A percentile compares a stretch with the other conserved stretches of the same genome.
phyloP scores from a whole-genome alignment of 306 rosid genomes.

The Trichosanthes cucumerina region DNA sequence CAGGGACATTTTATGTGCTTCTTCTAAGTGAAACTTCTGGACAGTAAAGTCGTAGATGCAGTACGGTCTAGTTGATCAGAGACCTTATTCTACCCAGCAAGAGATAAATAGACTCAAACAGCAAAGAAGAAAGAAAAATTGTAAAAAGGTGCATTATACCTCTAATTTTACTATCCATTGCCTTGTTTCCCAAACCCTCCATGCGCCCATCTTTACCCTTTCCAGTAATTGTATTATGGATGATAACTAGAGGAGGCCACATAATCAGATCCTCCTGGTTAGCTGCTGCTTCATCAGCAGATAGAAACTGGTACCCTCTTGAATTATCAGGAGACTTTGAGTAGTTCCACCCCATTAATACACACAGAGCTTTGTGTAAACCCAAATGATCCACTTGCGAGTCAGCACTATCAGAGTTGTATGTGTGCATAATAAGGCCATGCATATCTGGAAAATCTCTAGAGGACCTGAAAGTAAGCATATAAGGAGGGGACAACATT shows the following conservation, averaged over 20 bases:
- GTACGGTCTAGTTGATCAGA: constrained; percentile 15
- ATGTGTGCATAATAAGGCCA: constrained; percentile 86
- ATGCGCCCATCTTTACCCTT: constrained; percentile 87
- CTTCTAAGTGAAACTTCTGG: not conserved
- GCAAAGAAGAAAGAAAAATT: constrained; percentile 22
- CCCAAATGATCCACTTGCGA: constrained; percentile 82
- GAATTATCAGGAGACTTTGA: constrained; percentile 80
- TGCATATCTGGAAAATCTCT: constrained; percentile 89
- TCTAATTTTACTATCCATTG: constrained; percentile 85
- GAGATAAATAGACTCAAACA: constrained; percentile 13
- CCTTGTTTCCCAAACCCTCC: constrained; percentile 99
- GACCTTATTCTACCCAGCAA: not conserved
- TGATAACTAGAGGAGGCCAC: constrained; percentile 98
- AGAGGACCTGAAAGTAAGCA: constrained; percentile 86
- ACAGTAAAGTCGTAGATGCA: constrained; percentile 1
- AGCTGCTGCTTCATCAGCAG: constrained; percentile 90
- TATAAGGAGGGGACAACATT: constrained; percentile 51
- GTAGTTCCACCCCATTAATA: constrained; percentile 93
- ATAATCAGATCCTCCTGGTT: constrained; percentile 84
- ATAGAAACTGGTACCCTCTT: constrained; percentile 64
- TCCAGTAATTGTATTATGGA: constrained; percentile 86
- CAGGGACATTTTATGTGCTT: not conserved
- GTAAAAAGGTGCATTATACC: constrained; percentile 51
- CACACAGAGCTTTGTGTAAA: constrained; percentile 92
- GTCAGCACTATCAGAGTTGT: constrained; percentile 68